Base-by-base conservation (phyloP, 2,329 filamentous ascomycete species). In the Domatiomyces catenatus region DNA sequence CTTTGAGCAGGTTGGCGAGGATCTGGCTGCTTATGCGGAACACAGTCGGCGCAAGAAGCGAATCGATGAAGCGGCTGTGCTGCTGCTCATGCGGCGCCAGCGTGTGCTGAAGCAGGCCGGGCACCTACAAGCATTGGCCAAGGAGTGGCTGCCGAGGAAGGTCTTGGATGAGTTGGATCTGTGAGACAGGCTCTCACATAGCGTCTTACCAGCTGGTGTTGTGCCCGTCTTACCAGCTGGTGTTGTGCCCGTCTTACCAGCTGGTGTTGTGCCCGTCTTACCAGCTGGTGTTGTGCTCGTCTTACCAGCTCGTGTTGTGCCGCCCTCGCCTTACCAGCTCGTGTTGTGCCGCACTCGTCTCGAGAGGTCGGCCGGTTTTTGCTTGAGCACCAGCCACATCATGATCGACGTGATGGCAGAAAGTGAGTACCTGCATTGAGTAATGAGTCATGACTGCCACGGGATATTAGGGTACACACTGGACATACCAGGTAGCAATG, bases 401-500 rank as follows among this genome's bases (percentile, higher is more conserved):
- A 98, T 98, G 63, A 98, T 78, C 10, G 86, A 81, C 42, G 92
- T 98, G 51, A 89, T 89, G 42, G 83, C 67, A 51, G 80, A 83
- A 56, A 94, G 76, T 55, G 84, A 86, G 64, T 93, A 95, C 88
- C 88, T 94, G 51, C 42, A 22, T 51, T 58, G 49, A 53, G 54
- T 66, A 32, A 66, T 58, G 51, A 59, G 54, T 28, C 39, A 50
- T 50, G 46, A 46, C 22, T 46, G 47, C 2, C 32, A 39, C 32
- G 32, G 19, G n/a, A n/a, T n/a, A n/a, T n/a, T n/a, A 46, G 17
- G 20, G 17, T 42, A 44, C 22, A 45, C 10, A 17, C 2, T 19
- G n/a, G 28, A 69, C 81, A 63, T 79, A 96, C 92, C 92, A 98
- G 58, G 92, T 98, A 67, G 95, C 92, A 59, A 98, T 98, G 68